A percentile compares a stretch with the other conserved stretches of the same genome.
Conservation (phyloP, 345 rosid species). For the Citrus hindsii region DNA sequence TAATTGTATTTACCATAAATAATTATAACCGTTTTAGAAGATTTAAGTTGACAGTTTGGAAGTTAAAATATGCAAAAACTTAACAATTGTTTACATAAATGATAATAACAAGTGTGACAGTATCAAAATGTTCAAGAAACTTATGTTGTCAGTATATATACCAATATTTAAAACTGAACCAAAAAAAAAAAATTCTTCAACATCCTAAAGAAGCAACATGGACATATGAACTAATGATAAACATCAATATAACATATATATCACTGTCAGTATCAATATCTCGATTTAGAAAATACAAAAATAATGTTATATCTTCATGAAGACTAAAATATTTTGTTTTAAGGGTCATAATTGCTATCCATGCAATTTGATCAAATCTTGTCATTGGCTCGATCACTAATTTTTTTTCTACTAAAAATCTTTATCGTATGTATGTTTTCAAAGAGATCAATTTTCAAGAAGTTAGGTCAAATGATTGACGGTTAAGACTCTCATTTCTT, state of each 20-base stretch:
- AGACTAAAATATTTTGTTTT: not conserved
- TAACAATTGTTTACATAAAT: too few relatives aligned
- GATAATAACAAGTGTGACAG: too few relatives aligned
- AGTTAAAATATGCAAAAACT: too few relatives aligned
- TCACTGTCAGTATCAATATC: not conserved
- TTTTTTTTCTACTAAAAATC: not conserved
- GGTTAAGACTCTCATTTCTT: not conserved
- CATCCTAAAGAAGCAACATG: conserved; percentile 7
- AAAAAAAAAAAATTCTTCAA: not conserved
- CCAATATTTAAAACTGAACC: not conserved
- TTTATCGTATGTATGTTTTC: not conserved
- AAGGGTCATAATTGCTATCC: not conserved
- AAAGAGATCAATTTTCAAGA: not conserved
- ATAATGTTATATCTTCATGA: not conserved
- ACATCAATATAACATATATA: not conserved
- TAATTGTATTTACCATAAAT: too few relatives aligned
- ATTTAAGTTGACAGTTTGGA: too few relatives aligned
- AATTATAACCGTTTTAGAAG: too few relatives aligned
- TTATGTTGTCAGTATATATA: not conserved
- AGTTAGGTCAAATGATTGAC: not conserved
- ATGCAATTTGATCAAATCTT: not conserved
- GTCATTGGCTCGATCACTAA: not conserved
- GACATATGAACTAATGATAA: conserved; percentile 4
- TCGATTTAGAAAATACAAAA: not conserved
- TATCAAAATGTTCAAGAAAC: not conserved